phyloP scores from a whole-genome alignment of 345 rosid species.

The Populus ilicifolia region DNA sequence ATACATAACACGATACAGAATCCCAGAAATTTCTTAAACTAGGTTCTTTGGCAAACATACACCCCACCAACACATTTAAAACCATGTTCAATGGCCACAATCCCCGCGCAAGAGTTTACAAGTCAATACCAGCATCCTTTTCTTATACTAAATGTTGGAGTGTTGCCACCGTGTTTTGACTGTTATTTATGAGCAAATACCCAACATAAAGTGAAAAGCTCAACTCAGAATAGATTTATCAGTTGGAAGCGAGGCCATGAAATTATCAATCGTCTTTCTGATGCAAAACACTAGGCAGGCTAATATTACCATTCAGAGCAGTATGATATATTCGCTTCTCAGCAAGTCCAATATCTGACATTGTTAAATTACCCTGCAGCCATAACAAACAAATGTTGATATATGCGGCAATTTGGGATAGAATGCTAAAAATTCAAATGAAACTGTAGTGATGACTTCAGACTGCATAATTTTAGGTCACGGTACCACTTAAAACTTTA shows the following conservation, averaged over 20 bases:
- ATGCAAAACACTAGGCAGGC: slow-evolving; percentile 95
- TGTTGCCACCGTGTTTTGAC: slow-evolving; percentile 20
- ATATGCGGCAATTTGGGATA: neutral
- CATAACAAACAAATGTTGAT: slow-evolving; percentile 6
- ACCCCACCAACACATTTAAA: slow-evolving; percentile 18
- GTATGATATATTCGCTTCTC: slow-evolving; percentile 97
- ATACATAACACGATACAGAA: neutral
- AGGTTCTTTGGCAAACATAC: slow-evolving; percentile 16
- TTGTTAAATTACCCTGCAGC: slow-evolving; percentile 73
- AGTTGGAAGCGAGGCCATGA: slow-evolving; percentile 54
- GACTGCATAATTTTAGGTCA: neutral
- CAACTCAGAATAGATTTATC: slow-evolving; percentile 35
- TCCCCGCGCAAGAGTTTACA: slow-evolving; percentile 27
- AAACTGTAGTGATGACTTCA: neutral
- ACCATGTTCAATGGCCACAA: slow-evolving; percentile 15
- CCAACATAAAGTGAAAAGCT: slow-evolving; percentile 31
- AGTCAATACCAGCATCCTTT: slow-evolving; percentile 11
- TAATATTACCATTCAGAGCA: slow-evolving; percentile 98
- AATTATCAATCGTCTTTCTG: slow-evolving; percentile 86
- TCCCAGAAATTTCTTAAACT: slow-evolving; percentile 13
- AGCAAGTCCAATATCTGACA: slow-evolving; percentile 84
- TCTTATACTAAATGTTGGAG: slow-evolving; percentile 2
- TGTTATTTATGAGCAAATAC: slow-evolving; percentile 29
- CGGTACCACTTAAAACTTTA: neutral
- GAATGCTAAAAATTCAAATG: neutral